These are phyloP conservation scores for Aureobasidium sp. DNA, from an alignment of 2,329 filamentous ascomycete genomes.

Conservation along the genomic window DNA sequence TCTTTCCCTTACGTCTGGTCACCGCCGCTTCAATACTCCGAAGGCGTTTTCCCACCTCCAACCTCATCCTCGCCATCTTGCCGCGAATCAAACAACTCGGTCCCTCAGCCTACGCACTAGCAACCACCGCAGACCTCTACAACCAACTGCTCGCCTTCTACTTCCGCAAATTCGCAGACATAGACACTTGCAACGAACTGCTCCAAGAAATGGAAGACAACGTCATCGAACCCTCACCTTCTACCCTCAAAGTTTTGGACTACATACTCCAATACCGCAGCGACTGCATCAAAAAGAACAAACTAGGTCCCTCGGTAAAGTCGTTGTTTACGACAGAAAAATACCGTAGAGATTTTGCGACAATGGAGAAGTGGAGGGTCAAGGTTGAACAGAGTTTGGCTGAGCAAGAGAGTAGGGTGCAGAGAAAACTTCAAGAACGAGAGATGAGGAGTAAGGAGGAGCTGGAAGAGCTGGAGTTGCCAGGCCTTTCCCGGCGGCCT, in stretches of 20 bases:
- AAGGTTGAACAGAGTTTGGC: not conserved
- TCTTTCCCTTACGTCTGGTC: conserved; percentile 55
- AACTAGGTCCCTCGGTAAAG: conserved; percentile 13
- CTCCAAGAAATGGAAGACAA: conserved; percentile 32
- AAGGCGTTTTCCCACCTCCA: conserved; percentile 51
- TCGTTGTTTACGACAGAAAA: conserved; percentile 29
- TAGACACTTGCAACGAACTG: conserved; percentile 44
- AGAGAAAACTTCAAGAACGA: not conserved
- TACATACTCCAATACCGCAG: conserved; percentile 24
- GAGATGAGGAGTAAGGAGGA: not conserved
- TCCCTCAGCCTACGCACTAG: conserved; percentile 61
- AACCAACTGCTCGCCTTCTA: conserved; percentile 54
- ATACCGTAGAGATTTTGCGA: conserved; percentile 22
- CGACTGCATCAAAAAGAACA: conserved; percentile 18
- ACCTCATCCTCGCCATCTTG: conserved; percentile 51
- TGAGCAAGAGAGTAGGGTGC: not conserved
- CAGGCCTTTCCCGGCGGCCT: not conserved
- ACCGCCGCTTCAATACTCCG: conserved; percentile 50
- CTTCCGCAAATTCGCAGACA: conserved; percentile 54
- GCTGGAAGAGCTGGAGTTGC: not conserved
- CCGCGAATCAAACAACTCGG: conserved; percentile 61
- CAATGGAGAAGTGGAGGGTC: conserved; percentile 16
- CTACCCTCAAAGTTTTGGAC: conserved; percentile 35
- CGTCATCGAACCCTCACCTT: conserved; percentile 25
- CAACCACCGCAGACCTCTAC: conserved; percentile 61